Conservation (phyloP, 2,329 filamentous ascomycete genomes). For the Microdochium nivale region DNA sequence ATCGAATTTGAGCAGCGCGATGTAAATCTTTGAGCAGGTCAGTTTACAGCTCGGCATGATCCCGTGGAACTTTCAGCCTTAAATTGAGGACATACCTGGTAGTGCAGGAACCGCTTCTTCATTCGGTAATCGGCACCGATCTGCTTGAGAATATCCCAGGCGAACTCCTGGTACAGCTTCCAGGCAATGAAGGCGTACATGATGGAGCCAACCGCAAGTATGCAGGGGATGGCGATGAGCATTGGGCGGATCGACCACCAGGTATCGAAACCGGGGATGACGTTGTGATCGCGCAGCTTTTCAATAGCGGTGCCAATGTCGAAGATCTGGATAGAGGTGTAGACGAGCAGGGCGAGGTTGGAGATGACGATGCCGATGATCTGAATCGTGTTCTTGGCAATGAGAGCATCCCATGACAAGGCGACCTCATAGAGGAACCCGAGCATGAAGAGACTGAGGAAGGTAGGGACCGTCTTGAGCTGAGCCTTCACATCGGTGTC, state of each 20-base stretch:
- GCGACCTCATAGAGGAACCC: slow-evolving; percentile 89
- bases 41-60: slow-evolving; percentile 10
- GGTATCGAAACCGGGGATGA: slow-evolving; percentile 41
- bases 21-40: slow-evolving; percentile 65
- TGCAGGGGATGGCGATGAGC: slow-evolving; percentile 74
- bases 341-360: slow-evolving; percentile 85
- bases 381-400: slow-evolving; percentile 96
- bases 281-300: slow-evolving; percentile 34
- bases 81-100: slow-evolving; percentile 58
- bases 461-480: slow-evolving; percentile 77
- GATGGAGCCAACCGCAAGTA: slow-evolving; percentile 70
- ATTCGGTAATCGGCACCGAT: slow-evolving; percentile 95
- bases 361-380: slow-evolving; percentile 90
- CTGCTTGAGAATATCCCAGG: slow-evolving; percentile 98
- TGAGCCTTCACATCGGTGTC: slow-evolving; percentile 36
- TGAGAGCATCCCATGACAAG: slow-evolving; percentile 86
- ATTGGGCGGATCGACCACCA: slow-evolving; percentile 67
- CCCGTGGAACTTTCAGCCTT: background rate
- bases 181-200: slow-evolving; percentile 71
- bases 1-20: slow-evolving; percentile 95
- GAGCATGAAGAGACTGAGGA: slow-evolving; percentile 93
- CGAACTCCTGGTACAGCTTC: slow-evolving; percentile 97
- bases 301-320: slow-evolving; percentile 72
- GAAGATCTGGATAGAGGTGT: slow-evolving; percentile 86
- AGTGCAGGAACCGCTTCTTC: slow-evolving; percentile 93